Evolutionary conservation across 2,329 filamentous ascomycete genomes (phyloP).

Genomic region (Penicillium vulpinum): DNA sequence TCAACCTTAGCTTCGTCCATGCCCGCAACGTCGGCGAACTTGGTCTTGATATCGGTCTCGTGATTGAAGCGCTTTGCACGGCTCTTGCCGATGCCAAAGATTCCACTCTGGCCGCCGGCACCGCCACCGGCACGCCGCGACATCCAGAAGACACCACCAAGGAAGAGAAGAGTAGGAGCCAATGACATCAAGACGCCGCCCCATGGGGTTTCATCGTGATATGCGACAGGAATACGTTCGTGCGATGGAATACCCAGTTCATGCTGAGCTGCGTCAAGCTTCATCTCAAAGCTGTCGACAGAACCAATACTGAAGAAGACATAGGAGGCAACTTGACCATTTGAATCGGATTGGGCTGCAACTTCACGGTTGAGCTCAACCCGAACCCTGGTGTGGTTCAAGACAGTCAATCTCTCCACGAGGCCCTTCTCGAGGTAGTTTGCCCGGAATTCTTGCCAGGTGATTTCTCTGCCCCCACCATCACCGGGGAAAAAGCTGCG

Average conservation of each 20-base stretch:
- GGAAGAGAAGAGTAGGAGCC: slow-evolving; percentile 81
- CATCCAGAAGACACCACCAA: slow-evolving; percentile 78
- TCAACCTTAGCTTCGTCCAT: slow-evolving; percentile 98
- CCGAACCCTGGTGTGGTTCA: slow-evolving; percentile 74
- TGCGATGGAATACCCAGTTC: slow-evolving; percentile 80
- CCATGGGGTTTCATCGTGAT: slow-evolving; percentile 73
- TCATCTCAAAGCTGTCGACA: slow-evolving; percentile 86
- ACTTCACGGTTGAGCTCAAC: slow-evolving; percentile 78
- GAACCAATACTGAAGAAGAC: slow-evolving; percentile 97
- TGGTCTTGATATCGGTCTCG: slow-evolving; percentile 93
- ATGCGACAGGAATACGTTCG: slow-evolving; percentile 93
- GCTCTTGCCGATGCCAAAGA: slow-evolving; percentile 96
- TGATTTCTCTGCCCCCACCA: slow-evolving; percentile 73
- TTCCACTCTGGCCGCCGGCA: slow-evolving; percentile 67
- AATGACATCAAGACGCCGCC: slow-evolving; percentile 75
- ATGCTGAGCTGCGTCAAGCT: slow-evolving; percentile 81
- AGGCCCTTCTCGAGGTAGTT: slow-evolving; percentile 95
- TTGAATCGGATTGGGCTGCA: slow-evolving; percentile 68
- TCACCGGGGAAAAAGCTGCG: slow-evolving; percentile 66
- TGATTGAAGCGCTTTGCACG: slow-evolving; percentile 97
- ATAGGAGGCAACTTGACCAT: slow-evolving; percentile 67
- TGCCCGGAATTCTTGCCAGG: slow-evolving; percentile 93
- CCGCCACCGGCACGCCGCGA: slow-evolving; percentile 71
- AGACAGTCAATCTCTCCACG: slow-evolving; percentile 84
- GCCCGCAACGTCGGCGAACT: slow-evolving; percentile 93